A percentile compares a stretch with the other conserved stretches of the same genome.
Evolutionary conservation across 768 basidiomycete genomes (phyloP).

Genomic region (Tulasnella calospora): DNA sequence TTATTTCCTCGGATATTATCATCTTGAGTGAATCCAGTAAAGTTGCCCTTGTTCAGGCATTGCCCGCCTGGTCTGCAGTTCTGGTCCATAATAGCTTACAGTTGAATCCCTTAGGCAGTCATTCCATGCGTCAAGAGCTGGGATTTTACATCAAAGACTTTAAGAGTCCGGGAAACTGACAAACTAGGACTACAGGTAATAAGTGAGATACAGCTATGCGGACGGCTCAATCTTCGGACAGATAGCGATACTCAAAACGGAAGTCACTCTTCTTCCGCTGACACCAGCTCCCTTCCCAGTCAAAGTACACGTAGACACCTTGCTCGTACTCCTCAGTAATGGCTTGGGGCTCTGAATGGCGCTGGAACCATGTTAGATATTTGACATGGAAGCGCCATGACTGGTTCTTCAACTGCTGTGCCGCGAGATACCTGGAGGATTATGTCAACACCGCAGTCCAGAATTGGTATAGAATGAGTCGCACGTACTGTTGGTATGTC

Average conservation of each 20-base stretch:
- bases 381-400: conserved; percentile 99
- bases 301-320: conserved; percentile 98
- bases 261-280: conserved; percentile 98
- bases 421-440: conserved; percentile 76
- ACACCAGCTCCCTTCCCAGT: conserved; percentile 99
- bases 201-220: not conserved
- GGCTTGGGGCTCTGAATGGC: conserved; percentile 94
- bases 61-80: too few species aligned
- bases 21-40: too few species aligned
- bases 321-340: conserved; percentile 99
- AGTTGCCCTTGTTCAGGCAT: too few species aligned
- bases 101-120: too few species aligned
- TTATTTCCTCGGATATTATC: too few species aligned
- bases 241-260: conserved; percentile 91
- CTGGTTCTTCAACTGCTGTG: conserved; percentile 93
- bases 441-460: conserved; percentile 11
- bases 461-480: conserved; percentile 20
- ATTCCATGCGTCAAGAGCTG: not conserved
- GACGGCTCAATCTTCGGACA: conserved; percentile 71
- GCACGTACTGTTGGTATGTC: conserved; percentile 88
- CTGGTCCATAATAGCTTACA: too few species aligned
- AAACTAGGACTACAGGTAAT: not conserved
- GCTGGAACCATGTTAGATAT: conserved; percentile 99
- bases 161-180: not conserved
- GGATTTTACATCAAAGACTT: conserved; percentile 1